These are phyloP conservation scores for Lecanoromycetidae sp. DNA, from an alignment of 2,329 filamentous ascomycete species.

Conservation along the genomic window DNA sequence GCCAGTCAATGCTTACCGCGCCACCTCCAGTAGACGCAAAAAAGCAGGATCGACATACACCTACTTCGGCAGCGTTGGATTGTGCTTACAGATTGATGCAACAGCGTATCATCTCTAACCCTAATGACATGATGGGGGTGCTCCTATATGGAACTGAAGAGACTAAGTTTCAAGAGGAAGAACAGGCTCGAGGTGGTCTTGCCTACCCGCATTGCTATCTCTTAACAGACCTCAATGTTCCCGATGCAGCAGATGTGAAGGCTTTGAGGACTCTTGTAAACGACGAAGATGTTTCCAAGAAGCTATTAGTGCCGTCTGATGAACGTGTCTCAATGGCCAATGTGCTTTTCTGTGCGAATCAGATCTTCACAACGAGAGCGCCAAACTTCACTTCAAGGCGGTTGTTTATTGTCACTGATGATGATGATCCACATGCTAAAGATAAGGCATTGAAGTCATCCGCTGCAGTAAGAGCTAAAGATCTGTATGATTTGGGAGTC, in stretches of 20 bases:
- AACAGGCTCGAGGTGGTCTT: slow-evolving; percentile 44
- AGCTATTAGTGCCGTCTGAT: slow-evolving; percentile 56
- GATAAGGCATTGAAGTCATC: slow-evolving; percentile 63
- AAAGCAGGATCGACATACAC: slow-evolving; percentile 65
- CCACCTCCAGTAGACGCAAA: slow-evolving; percentile 56
- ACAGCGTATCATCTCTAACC: slow-evolving; percentile 93
- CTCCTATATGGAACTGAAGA: slow-evolving; percentile 81
- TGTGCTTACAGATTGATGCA: slow-evolving; percentile 94
- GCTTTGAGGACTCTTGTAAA: slow-evolving; percentile 63
- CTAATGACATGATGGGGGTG: slow-evolving; percentile 94
- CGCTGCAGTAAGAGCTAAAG: slow-evolving; percentile 78
- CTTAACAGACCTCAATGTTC: slow-evolving; percentile 75
- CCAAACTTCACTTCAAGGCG: slow-evolving; percentile 86
- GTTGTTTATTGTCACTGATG: slow-evolving; percentile 92
- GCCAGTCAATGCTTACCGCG: slow-evolving; percentile 65
- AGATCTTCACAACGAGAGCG: slow-evolving; percentile 89
- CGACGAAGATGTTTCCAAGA: slow-evolving; percentile 58
- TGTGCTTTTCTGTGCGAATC: slow-evolving; percentile 86
- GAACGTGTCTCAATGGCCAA: slow-evolving; percentile 72
- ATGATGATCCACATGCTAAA: slow-evolving; percentile 68
- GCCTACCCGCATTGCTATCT: slow-evolving; percentile 88
- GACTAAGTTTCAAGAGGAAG: slow-evolving; percentile 63
- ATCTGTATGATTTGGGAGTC: slow-evolving; percentile 87
- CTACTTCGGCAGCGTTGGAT: slow-evolving; percentile 74
- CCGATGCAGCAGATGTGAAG: slow-evolving; percentile 77